Percentiles rank a stretch among this genome's conserved stretches.
Conservation (phyloP, 2,329 filamentous ascomycete genomes). For the Xylariales sp. region DNA sequence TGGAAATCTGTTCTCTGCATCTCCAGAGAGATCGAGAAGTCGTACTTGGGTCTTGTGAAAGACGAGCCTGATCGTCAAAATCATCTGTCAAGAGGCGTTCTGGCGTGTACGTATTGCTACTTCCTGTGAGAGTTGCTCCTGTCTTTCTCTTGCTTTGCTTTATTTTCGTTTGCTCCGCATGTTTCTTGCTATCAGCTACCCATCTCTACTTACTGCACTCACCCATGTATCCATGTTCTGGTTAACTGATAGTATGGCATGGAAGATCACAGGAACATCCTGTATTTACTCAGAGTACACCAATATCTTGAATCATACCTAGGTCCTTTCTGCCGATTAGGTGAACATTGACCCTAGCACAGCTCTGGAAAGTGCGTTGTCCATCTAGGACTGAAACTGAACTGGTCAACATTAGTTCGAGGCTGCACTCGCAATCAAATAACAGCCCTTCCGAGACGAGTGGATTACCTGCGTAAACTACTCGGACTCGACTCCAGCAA, state of each 20-base stretch:
- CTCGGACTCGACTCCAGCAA: too few species aligned
- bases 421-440: too few species aligned
- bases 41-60: background rate
- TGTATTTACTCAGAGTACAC: conserved; percentile 38
- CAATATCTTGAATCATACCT: conserved; percentile 24
- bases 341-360: too few species aligned
- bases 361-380: too few species aligned
- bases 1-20: conserved; percentile 10
- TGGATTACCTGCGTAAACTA: too few species aligned
- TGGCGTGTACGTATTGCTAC: conserved; percentile 54
- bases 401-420: too few species aligned
- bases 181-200: conserved; percentile 14
- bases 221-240: conserved; percentile 16
- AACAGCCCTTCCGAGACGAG: too few species aligned
- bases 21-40: background rate
- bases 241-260: conserved; percentile 31
- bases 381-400: too few species aligned
- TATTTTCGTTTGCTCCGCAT: conserved; percentile 27
- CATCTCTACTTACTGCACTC: conserved; percentile 14
- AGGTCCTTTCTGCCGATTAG: too few species aligned
- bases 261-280: conserved; percentile 31
- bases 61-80: conserved; percentile 5
- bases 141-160: conserved; percentile 27
- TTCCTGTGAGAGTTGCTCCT: conserved; percentile 34
- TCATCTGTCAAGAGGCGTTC: background rate